Conservation (phyloP, 2,329 filamentous ascomycete species). For the Zasmidium citrigriseum region DNA sequence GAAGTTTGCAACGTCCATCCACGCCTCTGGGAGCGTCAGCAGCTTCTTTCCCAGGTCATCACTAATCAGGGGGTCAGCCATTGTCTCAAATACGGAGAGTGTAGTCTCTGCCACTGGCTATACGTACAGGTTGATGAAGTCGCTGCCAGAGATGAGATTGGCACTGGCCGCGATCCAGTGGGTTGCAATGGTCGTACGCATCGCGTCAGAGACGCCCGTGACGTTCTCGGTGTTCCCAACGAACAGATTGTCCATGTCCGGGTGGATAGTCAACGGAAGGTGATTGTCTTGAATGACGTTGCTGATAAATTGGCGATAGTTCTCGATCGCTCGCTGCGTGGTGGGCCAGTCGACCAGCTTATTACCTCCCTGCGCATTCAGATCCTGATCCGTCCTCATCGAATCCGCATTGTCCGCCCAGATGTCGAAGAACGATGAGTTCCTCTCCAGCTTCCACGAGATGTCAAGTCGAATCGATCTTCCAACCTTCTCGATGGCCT, state of each 20-base stretch:
- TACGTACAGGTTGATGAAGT: background rate
- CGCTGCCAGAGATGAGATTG: background rate
- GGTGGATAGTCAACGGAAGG: background rate
- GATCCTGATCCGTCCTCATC: background rate
- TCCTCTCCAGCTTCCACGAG: background rate
- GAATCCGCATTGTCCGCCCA: background rate
- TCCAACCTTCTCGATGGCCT: background rate
- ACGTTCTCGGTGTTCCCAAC: background rate
- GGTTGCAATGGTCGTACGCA: background rate
- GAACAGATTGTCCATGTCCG: background rate
- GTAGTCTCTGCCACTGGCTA: too few species aligned
- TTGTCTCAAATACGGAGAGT: too few species aligned
- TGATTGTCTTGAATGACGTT: background rate
- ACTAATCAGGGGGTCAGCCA: too few species aligned
- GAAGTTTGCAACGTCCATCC: background rate
- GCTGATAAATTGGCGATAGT: background rate
- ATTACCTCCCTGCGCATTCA: background rate
- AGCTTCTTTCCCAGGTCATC: background rate
- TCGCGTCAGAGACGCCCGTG: background rate
- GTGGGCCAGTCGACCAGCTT: background rate
- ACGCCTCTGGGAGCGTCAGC: background rate
- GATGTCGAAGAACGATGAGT: background rate
- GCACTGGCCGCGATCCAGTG: background rate
- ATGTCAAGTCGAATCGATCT: background rate
- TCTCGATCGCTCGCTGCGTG: background rate